These are phyloP conservation scores for Xylariaceae sp. DNA, from an alignment of 2,329 filamentous ascomycete genomes.

Conservation along the genomic window DNA sequence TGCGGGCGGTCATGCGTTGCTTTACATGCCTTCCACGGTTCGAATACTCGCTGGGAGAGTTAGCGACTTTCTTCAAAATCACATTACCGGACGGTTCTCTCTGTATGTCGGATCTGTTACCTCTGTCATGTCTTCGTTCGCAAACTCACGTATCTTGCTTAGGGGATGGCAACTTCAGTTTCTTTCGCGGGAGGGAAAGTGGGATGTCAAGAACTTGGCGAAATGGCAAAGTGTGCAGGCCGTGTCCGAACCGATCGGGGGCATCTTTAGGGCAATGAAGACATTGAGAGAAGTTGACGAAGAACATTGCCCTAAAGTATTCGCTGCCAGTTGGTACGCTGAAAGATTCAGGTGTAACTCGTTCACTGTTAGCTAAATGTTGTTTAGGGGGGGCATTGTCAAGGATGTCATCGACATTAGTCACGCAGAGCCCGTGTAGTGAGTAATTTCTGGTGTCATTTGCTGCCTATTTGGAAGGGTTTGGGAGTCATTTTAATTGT, in stretches of 20 bases:
- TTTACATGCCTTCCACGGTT: slow-evolving; percentile 74
- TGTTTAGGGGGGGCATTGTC: slow-evolving; percentile 62
- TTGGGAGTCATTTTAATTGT: too few species aligned
- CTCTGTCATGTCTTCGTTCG: too few species aligned
- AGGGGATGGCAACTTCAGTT: slow-evolving; percentile 84
- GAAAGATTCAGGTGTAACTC: background rate
- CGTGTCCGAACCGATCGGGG: slow-evolving; percentile 73
- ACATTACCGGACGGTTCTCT: slow-evolving; percentile 73
- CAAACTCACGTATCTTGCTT: background rate
- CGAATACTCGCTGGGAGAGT: slow-evolving; percentile 77
- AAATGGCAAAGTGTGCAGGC: slow-evolving; percentile 83
- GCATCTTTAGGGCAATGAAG: slow-evolving; percentile 84
- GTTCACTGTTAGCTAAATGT: slow-evolving; percentile 29
- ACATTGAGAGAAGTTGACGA: slow-evolving; percentile 88
- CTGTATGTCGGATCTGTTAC: slow-evolving; percentile 36
- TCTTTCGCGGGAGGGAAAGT: slow-evolving; percentile 85
- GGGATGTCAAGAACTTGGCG: slow-evolving; percentile 93
- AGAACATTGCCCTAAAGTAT: slow-evolving; percentile 69
- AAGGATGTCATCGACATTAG: slow-evolving; percentile 85
- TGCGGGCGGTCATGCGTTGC: slow-evolving; percentile 74
- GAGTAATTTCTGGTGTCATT: too few species aligned
- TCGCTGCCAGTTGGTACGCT: slow-evolving; percentile 42
- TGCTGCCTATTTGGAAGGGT: too few species aligned
- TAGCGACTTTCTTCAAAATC: slow-evolving; percentile 71
- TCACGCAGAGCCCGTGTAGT: slow-evolving; percentile 88